Conservation (phyloP, 2,329 filamentous ascomycete genomes). For the Cytospora schulzeri region DNA sequence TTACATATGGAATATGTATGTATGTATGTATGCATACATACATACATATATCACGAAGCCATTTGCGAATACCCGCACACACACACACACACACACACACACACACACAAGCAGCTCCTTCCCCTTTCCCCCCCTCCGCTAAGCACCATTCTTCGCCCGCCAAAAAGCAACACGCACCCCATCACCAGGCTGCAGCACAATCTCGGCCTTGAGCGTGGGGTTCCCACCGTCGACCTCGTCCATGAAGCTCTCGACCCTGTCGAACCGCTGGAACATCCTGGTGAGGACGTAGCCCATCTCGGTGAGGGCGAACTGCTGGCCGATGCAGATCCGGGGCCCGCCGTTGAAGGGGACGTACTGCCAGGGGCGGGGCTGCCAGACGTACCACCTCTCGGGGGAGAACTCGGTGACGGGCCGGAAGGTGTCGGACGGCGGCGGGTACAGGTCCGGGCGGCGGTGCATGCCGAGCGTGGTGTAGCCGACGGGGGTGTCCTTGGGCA, state of each 20-base stretch:
- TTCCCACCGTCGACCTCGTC: constrained; percentile 53
- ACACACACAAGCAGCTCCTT: not conserved
- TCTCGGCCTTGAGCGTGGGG: constrained; percentile 59
- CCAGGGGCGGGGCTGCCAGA: constrained; percentile 67
- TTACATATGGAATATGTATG: not conserved
- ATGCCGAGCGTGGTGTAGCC: constrained; percentile 70
- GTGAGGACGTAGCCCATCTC: constrained; percentile 75
- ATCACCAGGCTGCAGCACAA: constrained; percentile 60
- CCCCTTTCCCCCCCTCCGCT: no score
- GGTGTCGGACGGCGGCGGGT: constrained; percentile 51
- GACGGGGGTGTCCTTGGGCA: constrained; percentile 67
- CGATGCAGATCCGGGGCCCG: constrained; percentile 73
- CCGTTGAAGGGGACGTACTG: constrained; percentile 77
- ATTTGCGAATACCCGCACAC: not conserved
- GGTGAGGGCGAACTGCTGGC: constrained; percentile 79
- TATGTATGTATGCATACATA: not conserved
- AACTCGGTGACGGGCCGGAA: constrained; percentile 54
- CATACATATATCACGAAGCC: not conserved
- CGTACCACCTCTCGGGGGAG: constrained; percentile 67
- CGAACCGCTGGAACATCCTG: constrained; percentile 72
- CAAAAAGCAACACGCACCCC: constrained; percentile 61
- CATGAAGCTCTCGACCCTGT: constrained; percentile 62
- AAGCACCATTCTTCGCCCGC: constrained; percentile 40
- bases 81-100: not conserved
- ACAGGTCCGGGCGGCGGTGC: constrained; percentile 69